A percentile compares a stretch with the other conserved stretches of the same genome.
Evolutionary conservation across 768 basidiomycete genomes (phyloP).

Genomic region (Boletus patriciae): DNA sequence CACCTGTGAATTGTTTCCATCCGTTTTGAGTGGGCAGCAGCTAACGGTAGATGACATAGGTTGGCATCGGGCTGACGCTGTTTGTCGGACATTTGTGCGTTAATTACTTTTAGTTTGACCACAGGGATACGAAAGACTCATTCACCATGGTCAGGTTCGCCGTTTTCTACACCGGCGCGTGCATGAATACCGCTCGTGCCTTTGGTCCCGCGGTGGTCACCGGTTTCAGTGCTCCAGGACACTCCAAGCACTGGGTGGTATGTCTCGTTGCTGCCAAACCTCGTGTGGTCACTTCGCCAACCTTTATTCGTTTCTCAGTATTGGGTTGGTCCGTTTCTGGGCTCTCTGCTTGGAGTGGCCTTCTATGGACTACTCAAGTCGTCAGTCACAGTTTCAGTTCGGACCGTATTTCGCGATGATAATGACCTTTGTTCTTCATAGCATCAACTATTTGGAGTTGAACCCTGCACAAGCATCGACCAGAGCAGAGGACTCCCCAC

Average conservation of each 20-base stretch:
- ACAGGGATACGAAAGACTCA: background rate
- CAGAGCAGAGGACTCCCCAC: constrained; percentile 27
- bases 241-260: constrained; percentile 61
- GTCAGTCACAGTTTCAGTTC: constrained; percentile 29
- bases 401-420: background rate
- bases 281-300: background rate
- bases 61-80: constrained; percentile 65
- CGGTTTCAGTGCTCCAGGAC: constrained; percentile 45
- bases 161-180: constrained; percentile 61
- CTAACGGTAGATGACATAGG: constrained; percentile 30
- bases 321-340: constrained; percentile 71
- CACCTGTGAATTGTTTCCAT: constrained; percentile 46
- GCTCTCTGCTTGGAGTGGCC: constrained; percentile 56
- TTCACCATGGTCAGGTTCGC: constrained; percentile 44
- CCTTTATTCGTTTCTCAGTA: constrained; percentile 41
- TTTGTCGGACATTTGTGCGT: constrained; percentile 62
- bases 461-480: constrained; percentile 35
- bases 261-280: constrained; percentile 18
- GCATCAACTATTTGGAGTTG: constrained; percentile 30
- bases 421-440: constrained; percentile 5
- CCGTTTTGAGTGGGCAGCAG: background rate
- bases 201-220: constrained; percentile 70
- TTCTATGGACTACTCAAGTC: constrained; percentile 60
- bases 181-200: constrained; percentile 67
- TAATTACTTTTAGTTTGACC: background rate